phyloP scores from a whole-genome alignment of 345 rosid species.

The Acer yangbiense region DNA sequence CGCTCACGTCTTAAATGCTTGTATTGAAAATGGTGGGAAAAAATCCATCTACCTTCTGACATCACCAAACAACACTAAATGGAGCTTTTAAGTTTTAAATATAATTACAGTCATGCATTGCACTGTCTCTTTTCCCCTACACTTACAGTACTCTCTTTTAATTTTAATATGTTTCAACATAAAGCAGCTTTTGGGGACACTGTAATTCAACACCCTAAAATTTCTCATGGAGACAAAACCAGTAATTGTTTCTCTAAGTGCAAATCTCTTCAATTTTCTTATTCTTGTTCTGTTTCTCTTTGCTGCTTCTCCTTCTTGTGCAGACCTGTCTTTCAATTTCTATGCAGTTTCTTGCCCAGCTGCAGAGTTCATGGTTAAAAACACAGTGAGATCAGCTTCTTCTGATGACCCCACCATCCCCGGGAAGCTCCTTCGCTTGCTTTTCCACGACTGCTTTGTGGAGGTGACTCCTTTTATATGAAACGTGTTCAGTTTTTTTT shows the following conservation, averaged over 20 bases:
- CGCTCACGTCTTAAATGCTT: constrained; percentile 15
- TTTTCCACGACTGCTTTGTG: constrained; percentile 89
- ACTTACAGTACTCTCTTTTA: neutral
- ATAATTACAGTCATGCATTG: no score
- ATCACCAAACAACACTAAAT: constrained; percentile 39
- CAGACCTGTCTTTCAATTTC: constrained; percentile 62
- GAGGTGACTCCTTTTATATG: constrained; percentile 46
- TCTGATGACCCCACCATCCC: constrained; percentile 67
- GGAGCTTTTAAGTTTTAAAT: constrained; percentile 16
- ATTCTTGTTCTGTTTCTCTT: constrained; percentile 25
- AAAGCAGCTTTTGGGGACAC: neutral
- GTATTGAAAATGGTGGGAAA: neutral
- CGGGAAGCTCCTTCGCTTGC: constrained; percentile 84
- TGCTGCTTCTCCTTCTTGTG: constrained; percentile 29
- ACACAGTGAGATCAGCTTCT: constrained; percentile 73
- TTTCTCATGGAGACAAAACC: constrained; percentile 40
- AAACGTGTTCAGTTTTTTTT: neutral
- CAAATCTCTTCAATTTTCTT: constrained; percentile 11
- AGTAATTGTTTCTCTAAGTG: neutral
- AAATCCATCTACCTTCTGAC: constrained; percentile 45
- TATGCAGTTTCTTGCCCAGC: constrained; percentile 73
- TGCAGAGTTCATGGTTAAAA: constrained; percentile 64
- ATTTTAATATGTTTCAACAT: neutral
- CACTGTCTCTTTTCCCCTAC: no score
- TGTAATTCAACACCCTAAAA: neutral